These are phyloP conservation scores for Leishmania gerbilli DNA, from an alignment of 208 protist species.

Conservation along the genomic window DNA sequence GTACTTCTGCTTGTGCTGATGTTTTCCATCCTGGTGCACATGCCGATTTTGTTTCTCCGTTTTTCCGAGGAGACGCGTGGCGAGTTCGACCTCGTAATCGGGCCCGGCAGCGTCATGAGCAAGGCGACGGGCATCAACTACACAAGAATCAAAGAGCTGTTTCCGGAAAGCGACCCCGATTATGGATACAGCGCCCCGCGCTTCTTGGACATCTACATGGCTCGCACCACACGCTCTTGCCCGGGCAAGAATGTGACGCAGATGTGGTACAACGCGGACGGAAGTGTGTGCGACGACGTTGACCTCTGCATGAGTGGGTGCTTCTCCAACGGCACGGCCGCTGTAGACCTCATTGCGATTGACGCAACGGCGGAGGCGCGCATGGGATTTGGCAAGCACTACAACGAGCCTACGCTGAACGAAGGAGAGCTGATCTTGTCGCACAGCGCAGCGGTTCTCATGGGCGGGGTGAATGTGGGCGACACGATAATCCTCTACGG, in stretches of 20 bases:
- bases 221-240: constrained; percentile 8
- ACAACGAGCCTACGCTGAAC: not conserved
- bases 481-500: constrained; percentile 39
- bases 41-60: constrained; percentile 71
- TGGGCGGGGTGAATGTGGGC: constrained; percentile 28
- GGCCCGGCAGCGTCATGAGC: constrained; percentile 36
- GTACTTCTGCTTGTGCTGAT: constrained; percentile 69
- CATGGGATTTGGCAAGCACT: constrained; percentile 45
- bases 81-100: constrained; percentile 52
- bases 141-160: constrained; percentile 31
- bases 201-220: constrained; percentile 19
- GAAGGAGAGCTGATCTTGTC: constrained; percentile 25
- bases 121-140: constrained; percentile 54
- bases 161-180: constrained; percentile 9
- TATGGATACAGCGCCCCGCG: constrained; percentile 40
- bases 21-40: constrained; percentile 56
- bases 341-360: constrained; percentile 18
- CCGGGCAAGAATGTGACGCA: constrained; percentile 7
- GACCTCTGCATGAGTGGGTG: constrained; percentile 18
- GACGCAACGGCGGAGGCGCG: constrained; percentile 32
- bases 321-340: not conserved
- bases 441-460: constrained; percentile 15
- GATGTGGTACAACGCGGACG: constrained; percentile 18
- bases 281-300: constrained; percentile 1
- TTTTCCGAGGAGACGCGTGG: constrained; percentile 51